Base-by-base conservation (phyloP, 768 basidiomycete species). In the Hemileccinum impolitum region DNA sequence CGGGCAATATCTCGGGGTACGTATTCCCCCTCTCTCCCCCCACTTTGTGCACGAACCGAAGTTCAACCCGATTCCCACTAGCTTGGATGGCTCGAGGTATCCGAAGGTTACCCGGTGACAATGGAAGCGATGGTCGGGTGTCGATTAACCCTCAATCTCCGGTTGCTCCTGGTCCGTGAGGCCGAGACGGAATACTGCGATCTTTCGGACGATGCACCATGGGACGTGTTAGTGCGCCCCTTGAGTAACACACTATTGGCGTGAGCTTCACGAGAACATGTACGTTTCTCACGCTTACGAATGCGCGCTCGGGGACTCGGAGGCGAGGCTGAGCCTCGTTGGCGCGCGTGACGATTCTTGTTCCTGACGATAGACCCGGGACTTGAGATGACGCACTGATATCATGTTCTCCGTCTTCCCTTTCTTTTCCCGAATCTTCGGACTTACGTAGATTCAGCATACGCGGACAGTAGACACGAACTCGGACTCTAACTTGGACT, bases 71-170 rank as follows among this genome's bases (percentile, higher is more conserved):
- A 40, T 6, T 25, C 28, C 21, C 19, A 6, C 25, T 19, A 57
- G 55, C 3, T 15, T 19, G 40, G 30, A 13, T 57, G 55, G 54
- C 2, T n/a, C 19, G 26, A 40, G 37, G 23, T 48, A 2, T 45
- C 43, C 11, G 39, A 56, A 18, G 44, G 47, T 3, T 56, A 39
- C 26, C 54, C 47, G 2, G 44, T 32, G n/a, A 13, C 46, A 15
- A 15, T 43, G 26, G 48, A 44, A n/a, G 41, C 23, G 4, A 23
- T 57, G 23, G 15, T 53, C 3, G 47, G 51, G 8, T 51, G 57
- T 37, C 51, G 48, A 21, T 26, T 54, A 18, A 54, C 49, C 14
- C 45, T 58, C 14, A 28, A 25, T 18, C 51, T 53, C 10, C 36
- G 45, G 23, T 28, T 46, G 26, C 34, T 48, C 23, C 35, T 57